Conservation (phyloP, 352 stramenopile genomes). For the Aphanomyces invadans region DNA sequence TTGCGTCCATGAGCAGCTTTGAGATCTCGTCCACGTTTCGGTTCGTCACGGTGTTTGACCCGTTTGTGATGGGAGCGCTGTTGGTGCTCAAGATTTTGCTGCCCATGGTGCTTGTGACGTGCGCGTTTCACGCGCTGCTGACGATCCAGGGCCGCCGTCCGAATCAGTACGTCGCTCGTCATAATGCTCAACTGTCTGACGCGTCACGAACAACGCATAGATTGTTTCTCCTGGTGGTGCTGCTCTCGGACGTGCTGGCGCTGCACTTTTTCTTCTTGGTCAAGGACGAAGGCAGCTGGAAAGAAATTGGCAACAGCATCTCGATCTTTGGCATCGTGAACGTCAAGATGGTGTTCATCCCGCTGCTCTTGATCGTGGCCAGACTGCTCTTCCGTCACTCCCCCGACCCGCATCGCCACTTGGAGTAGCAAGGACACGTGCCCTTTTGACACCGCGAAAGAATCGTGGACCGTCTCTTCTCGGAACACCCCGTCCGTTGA, state of each 20-base stretch:
- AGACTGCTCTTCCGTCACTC: not conserved
- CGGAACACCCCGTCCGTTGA: no score
- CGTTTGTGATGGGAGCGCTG: slow-evolving; percentile 72
- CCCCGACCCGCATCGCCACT: not conserved
- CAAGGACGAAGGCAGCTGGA: slow-evolving; percentile 79
- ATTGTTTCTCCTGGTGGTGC: slow-evolving; percentile 62
- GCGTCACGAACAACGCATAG: no score
- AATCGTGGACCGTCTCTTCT: no score
- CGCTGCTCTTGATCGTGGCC: slow-evolving; percentile 59
- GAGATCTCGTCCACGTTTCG: slow-evolving; percentile 80
- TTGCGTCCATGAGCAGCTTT: slow-evolving; percentile 82
- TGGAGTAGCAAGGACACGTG: not conserved
- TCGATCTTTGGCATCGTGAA: slow-evolving; percentile 83
- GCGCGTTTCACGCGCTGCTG: slow-evolving; percentile 52
- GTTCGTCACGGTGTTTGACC: slow-evolving; percentile 75
- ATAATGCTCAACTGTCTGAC: no score
- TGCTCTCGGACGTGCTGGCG: slow-evolving; percentile 69
- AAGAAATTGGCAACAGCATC: slow-evolving; percentile 83
- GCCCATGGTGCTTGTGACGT: slow-evolving; percentile 66
- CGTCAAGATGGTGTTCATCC: slow-evolving; percentile 71
- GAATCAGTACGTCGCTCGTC: slow-evolving; percentile 3
- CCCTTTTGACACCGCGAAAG: no score
- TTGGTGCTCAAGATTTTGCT: slow-evolving; percentile 76
- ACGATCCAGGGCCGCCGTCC: slow-evolving; percentile 31
- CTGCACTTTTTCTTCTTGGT: slow-evolving; percentile 81